Conservation (phyloP, 1,284 basidiomycete genomes). For the Takashimella koratensis region DNA sequence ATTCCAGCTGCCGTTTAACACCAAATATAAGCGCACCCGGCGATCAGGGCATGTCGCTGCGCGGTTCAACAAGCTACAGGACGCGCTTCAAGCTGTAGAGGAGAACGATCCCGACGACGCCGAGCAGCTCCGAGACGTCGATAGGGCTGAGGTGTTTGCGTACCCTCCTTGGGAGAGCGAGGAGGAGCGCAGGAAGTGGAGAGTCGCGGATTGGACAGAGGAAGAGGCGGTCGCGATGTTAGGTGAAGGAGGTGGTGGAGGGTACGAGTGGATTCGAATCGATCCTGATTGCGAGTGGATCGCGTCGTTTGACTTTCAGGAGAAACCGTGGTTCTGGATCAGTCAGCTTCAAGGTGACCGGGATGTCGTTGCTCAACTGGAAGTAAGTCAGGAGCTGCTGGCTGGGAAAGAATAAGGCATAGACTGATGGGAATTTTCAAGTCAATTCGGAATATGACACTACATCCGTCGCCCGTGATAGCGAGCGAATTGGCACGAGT, state of each 20-base stretch:
- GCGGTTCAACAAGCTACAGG: conserved; percentile 71
- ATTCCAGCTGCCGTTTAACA: conserved; percentile 97
- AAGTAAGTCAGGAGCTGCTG: conserved; percentile 58
- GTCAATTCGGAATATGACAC: conserved; percentile 79
- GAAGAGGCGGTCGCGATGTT: conserved; percentile 91
- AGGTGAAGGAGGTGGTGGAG: conserved; percentile 62
- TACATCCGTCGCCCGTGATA: conserved; percentile 80
- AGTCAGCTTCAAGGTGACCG: conserved; percentile 92
- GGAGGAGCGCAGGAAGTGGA: conserved; percentile 90
- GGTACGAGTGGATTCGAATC: conserved; percentile 98
- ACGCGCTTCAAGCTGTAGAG: conserved; percentile 85
- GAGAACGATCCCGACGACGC: conserved; percentile 87
- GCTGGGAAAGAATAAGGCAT: neutral
- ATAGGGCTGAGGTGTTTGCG: conserved; percentile 75
- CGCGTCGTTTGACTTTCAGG: conserved; percentile 83
- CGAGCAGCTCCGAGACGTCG: conserved; percentile 72
- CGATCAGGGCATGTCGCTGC: conserved; percentile 70
- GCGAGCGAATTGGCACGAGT: conserved; percentile 89
- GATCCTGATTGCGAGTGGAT: conserved; percentile 99
- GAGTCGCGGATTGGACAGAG: conserved; percentile 96
- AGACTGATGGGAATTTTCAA: conserved; percentile 38
- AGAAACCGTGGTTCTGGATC: conserved; percentile 99
- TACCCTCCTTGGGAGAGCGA: conserved; percentile 86
- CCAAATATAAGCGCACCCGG: conserved; percentile 97
- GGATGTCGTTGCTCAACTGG: conserved; percentile 96